Evolutionary conservation across 1,284 basidiomycete genomes (phyloP).

Genomic region (Leccinum fallax): DNA sequence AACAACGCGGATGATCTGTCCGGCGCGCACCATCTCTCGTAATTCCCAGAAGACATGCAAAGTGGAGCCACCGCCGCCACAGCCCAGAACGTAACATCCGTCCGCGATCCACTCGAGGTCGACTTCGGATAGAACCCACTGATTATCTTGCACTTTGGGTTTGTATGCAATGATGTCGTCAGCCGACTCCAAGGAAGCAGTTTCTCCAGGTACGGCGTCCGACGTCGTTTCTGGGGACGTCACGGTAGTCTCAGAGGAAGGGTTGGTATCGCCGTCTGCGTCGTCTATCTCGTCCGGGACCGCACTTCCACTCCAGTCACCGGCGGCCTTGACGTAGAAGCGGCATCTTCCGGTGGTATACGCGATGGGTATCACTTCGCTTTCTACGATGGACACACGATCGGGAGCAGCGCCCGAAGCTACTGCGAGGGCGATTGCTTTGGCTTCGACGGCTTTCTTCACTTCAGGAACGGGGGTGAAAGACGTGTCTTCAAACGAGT

Average conservation of each 20-base stretch:
- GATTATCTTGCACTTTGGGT: conserved; percentile 35
- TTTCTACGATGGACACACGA: conserved; percentile 40
- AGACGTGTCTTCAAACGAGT: conserved; percentile 45
- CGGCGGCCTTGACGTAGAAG: conserved; percentile 56
- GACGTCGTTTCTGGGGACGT: neutral
- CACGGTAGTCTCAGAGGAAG: conserved; percentile 12
- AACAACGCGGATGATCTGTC: conserved; percentile 45
- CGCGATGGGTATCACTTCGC: conserved; percentile 41
- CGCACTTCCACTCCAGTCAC: conserved; percentile 42
- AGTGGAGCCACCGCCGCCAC: conserved; percentile 56
- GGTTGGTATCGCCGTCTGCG: conserved; percentile 3
- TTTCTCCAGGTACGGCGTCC: conserved; percentile 2
- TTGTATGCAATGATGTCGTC: conserved; percentile 36
- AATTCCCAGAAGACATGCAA: conserved; percentile 50
- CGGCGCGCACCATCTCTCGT: conserved; percentile 50
- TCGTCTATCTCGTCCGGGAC: conserved; percentile 29
- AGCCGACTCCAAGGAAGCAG: conserved; percentile 12
- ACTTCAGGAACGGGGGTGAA: conserved; percentile 46
- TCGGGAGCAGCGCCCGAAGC: conserved; percentile 43
- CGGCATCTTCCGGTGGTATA: conserved; percentile 39
- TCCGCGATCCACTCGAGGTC: conserved; percentile 55
- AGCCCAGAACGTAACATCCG: conserved; percentile 56
- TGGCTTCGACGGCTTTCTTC: conserved; percentile 41
- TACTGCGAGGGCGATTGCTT: conserved; percentile 44
- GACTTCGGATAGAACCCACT: conserved; percentile 44